Conservation (phyloP, 805 yeast genomes). For the Monosporozyma solicola region DNA sequence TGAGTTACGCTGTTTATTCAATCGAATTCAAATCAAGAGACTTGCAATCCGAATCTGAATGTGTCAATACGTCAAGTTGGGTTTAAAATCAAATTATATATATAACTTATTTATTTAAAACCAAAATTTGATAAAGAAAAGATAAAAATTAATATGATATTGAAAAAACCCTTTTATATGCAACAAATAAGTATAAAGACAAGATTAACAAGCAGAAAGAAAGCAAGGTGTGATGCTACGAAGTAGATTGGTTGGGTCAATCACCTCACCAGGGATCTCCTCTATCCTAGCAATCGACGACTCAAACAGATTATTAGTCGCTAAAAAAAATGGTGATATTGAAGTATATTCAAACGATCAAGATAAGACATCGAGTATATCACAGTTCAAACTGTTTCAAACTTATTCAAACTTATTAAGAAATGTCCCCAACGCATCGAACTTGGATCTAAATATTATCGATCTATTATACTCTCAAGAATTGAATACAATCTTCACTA, state of each 20-base stretch:
- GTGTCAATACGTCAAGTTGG: conserved; percentile 4
- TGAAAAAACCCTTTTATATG: neutral
- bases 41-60: no score
- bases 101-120: no score
- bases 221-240: neutral
- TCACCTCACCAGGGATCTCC: conserved; percentile 15
- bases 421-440: conserved; percentile 5
- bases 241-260: conserved; percentile 13
- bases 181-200: neutral
- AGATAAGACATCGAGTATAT: neutral
- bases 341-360: conserved; percentile 23
- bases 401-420: conserved; percentile 22
- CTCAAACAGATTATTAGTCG: conserved; percentile 19
- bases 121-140: no score
- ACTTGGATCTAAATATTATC: conserved; percentile 7
- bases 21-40: conserved; percentile 24
- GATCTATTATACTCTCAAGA: conserved; percentile 18
- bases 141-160: no score
- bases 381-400: conserved; percentile 17
- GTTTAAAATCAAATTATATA: neutral
- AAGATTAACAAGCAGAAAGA: neutral
- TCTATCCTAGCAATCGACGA: conserved; percentile 20
- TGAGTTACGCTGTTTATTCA: conserved; percentile 52
- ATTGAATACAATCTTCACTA: conserved; percentile 23
- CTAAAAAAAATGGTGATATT: conserved; percentile 22